Evolutionary conservation across 2,329 filamentous ascomycete species (phyloP), one percentile per base, ranked within the genome.

Genomic region (Stagonosporopsis rhizophila): DNA sequence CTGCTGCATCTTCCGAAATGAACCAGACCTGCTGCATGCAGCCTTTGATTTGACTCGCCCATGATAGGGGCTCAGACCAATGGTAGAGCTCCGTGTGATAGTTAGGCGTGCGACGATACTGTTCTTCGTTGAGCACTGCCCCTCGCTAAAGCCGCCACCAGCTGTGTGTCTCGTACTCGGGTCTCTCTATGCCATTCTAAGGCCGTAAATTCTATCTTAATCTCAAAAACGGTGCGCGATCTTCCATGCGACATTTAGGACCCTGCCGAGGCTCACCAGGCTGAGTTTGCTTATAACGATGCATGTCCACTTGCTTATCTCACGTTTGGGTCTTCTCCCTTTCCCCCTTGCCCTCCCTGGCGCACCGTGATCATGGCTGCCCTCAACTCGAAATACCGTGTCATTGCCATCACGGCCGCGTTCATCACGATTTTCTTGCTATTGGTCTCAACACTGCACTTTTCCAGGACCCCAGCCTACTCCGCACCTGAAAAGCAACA

Each of bases 331-430:
- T 32, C 19, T 44, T 17, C 41, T 44, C 27, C 28, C 28, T 34
- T 34, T 44, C 22, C 28, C 41, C 22, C 9, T 32, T 32, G 41
- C 41, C 27, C 25, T 44, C 17, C 19, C 28, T 32, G n/a, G 28
- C 19, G 17, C 28, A 20, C 28, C 7, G 41, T 32, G 27, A 44
- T 14, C 17, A 44, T 44, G 41, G n/a, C 41, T 15, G 41, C 27
- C 17, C 19, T 44, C 17, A 32, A 44, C 11, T 19, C 41, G 9
- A 44, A 44, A 20, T 44, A 44, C 19, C 41, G 41, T 20, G 41
- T 44, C 4, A 15, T 44, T 44, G 44, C 44, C 14, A 27, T 46
- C 8, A 46, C 44, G 34, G 44, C 44, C 15, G 44, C 44, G 22
- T 46, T 46, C 15, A 3, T 37, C 27, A 22, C 44, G 22, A 37